A percentile compares a stretch with the other conserved stretches of the same genome.
Evolutionary conservation across 768 basidiomycete genomes (phyloP).

Genomic region (Phylloporus scabripes): DNA sequence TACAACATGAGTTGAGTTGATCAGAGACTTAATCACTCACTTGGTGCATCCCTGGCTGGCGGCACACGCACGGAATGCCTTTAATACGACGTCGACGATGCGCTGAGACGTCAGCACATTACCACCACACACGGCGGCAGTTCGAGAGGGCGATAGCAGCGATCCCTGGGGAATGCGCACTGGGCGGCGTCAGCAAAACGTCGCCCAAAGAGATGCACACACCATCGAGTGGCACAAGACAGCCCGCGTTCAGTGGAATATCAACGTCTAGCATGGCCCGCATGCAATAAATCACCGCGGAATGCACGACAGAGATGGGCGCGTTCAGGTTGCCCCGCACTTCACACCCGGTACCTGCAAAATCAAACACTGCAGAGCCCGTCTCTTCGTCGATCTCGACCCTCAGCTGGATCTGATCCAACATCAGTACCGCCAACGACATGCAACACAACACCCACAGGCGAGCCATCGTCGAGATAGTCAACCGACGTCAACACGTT

Average conservation of each 20-base stretch:
- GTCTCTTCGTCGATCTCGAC: constrained; percentile 70
- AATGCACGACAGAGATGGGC: constrained; percentile 81
- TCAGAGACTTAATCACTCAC: constrained; percentile 36
- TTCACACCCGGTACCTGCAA: constrained; percentile 77
- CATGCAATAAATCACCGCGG: constrained; percentile 87
- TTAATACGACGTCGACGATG: constrained; percentile 91
- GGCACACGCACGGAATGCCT: constrained; percentile 86
- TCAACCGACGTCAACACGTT: constrained; percentile 68
- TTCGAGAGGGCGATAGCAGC: constrained; percentile 73
- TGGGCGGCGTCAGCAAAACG: constrained; percentile 18
- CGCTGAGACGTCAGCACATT: constrained; percentile 89
- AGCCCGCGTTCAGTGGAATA: constrained; percentile 93
- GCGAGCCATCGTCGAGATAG: constrained; percentile 84
- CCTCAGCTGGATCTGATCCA: constrained; percentile 57
- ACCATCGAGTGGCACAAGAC: constrained; percentile 82
- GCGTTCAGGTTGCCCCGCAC: constrained; percentile 81
- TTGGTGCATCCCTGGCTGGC: constrained; percentile 94
- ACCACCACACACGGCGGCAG: constrained; percentile 89
- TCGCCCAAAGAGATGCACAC: constrained; percentile 15
- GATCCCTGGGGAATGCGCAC: constrained; percentile 80
- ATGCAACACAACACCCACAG: constrained; percentile 40
- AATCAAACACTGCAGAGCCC: constrained; percentile 83
- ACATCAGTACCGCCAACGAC: background rate
- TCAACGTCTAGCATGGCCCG: constrained; percentile 79
- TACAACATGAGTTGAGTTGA: constrained; percentile 20